A percentile compares a stretch with the other conserved stretches of the same genome.
These are phyloP conservation scores for Mariannaea sp. DNA, from an alignment of 2,329 filamentous ascomycete species.

Conservation along the genomic window DNA sequence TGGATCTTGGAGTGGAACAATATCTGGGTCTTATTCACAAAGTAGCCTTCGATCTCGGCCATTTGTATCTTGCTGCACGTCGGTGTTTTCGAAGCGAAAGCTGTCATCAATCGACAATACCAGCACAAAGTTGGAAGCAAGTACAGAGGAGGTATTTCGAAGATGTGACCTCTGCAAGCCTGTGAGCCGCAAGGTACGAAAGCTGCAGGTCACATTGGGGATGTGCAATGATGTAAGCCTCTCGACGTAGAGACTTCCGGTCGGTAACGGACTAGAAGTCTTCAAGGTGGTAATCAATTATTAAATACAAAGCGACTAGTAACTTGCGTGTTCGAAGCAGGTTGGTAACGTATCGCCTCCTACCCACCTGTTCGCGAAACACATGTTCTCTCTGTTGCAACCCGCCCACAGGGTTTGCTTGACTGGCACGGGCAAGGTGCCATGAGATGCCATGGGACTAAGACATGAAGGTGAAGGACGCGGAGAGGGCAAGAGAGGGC, in stretches of 20 bases:
- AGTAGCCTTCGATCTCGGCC: slow-evolving; percentile 22
- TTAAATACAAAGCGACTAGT: too few species aligned
- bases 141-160: background rate
- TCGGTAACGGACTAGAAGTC: slow-evolving; percentile 10
- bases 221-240: slow-evolving; percentile 38
- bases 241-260: slow-evolving; percentile 23
- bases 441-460: slow-evolving; percentile 17
- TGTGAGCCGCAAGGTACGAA: slow-evolving; percentile 10
- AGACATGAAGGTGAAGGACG: slow-evolving; percentile 4
- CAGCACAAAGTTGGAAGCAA: too few species aligned
- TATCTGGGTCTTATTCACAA: slow-evolving; percentile 15
- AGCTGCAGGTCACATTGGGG: slow-evolving; percentile 9
- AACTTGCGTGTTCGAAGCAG: too few species aligned
- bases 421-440: slow-evolving; percentile 14
- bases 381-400: slow-evolving; percentile 10
- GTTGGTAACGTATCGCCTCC: background rate
- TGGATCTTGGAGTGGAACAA: slow-evolving; percentile 25
- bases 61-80: slow-evolving; percentile 28
- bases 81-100: slow-evolving; percentile 15
- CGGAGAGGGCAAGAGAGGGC: slow-evolving; percentile 4
- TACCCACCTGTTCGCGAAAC: slow-evolving; percentile 7
- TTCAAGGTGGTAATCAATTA: background rate
- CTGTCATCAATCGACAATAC: background rate
- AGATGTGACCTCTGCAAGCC: slow-evolving; percentile 1
- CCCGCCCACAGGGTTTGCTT: slow-evolving; percentile 9